These are phyloP conservation scores for Stellera chamaejasme DNA, from an alignment of 345 rosid genomes.

Conservation along the genomic window DNA sequence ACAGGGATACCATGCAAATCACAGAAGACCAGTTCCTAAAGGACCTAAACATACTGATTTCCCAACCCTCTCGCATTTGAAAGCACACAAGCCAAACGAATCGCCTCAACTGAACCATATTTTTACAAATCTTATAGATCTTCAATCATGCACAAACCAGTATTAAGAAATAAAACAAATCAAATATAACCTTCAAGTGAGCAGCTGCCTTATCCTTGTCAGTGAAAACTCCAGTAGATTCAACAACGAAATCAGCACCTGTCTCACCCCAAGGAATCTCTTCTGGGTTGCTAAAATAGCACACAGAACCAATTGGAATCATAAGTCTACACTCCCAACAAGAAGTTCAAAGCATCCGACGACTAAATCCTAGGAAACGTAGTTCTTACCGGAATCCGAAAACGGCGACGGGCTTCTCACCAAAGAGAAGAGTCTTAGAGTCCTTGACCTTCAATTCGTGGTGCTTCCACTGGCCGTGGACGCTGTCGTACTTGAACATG, in stretches of 20 bases:
- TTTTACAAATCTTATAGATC: no score
- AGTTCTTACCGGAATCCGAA: constrained; percentile 58
- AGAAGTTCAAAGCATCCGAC: neutral
- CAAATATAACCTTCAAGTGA: constrained; percentile 68
- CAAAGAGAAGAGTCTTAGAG: constrained; percentile 83
- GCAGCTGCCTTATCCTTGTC: constrained; percentile 97
- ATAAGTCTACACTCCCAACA: neutral
- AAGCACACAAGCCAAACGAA: neutral
- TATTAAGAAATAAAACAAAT: neutral
- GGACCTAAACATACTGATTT: no score
- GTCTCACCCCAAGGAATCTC: constrained; percentile 84
- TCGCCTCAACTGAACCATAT: no score
- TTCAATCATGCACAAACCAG: neutral
- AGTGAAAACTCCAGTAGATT: constrained; percentile 89
- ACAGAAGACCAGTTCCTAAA: neutral
- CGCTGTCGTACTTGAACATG: constrained; percentile 94
- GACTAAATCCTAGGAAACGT: neutral
- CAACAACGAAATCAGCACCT: constrained; percentile 77
- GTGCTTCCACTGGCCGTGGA: constrained; percentile 96
- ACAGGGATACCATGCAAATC: neutral
- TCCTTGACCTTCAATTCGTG: constrained; percentile 68
- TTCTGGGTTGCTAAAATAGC: constrained; percentile 63
- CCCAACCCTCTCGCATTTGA: no score
- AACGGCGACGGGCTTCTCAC: constrained; percentile 61
- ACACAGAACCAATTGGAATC: neutral